Evolutionary conservation across 2,329 filamentous ascomycete species (phyloP), one percentile per base, ranked within the genome.

Genomic region (Cordyceps cateniannulata): DNA sequence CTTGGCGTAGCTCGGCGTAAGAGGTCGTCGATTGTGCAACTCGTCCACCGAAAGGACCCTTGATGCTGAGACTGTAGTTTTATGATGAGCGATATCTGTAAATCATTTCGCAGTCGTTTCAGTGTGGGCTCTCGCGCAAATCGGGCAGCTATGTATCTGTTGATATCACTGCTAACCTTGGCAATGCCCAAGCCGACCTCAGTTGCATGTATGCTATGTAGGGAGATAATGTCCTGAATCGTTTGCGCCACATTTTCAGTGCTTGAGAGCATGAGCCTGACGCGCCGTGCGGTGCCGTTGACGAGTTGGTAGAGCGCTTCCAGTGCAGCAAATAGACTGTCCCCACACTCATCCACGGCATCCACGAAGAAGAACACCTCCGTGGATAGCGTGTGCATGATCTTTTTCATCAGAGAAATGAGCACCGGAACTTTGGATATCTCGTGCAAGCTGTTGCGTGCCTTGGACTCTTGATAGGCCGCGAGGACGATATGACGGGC

Each of bases 41-140:
- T 54, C 6, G 52, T 29, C 59, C 59, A 61, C 16, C 59, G 22
- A 18, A 61, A 61, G 3, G 59, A 61, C 9, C 59, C 59, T 42
- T 57, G 45, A 27, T 61, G 59, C 32, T 61, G 44, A 12, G 25
- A n/a, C 35, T 61, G 40, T 3, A 61, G 25, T n/a, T 24, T 51
- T 18, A 51, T 24, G 16, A 50, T 27, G 32, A 61, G 52, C 3
- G 45, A 27, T 10, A n/a, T 7, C 27, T 57, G 42, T 12, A 61
- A 29, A 12, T 61, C 51, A 20, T 25, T 45, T 38, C 59, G 59
- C 18, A 61, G 52, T 22, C 27, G 52, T 44, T 27, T 32, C 16
- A 61, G 45, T 25, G 24, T 40, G 18, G 45, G 10, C 16, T 57
- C 59, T 16, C 44, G 27, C 16, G 29, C 16, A 20, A 61, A 57